Percentiles rank a stretch among this genome's conserved stretches.
phyloP scores from a whole-genome alignment of 1,284 basidiomycete genomes.

The Malassezia brasiliensis region DNA sequence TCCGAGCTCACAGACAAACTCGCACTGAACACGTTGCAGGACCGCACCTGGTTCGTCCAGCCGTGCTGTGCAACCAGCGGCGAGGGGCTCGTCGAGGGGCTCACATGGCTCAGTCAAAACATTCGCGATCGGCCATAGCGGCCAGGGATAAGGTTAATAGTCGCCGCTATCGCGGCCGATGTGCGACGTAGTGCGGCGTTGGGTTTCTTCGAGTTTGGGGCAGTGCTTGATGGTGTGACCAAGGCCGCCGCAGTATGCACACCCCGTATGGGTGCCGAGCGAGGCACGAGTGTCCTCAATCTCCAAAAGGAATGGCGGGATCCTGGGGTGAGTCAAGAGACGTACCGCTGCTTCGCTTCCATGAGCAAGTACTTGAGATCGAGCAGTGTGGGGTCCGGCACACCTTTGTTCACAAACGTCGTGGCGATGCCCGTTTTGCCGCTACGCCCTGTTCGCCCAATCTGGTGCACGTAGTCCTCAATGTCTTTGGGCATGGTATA shows the following conservation, averaged over 20 bases:
- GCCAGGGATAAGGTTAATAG: not conserved
- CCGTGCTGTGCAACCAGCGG: constrained; percentile 52
- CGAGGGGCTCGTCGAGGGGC: constrained; percentile 43
- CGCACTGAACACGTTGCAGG: constrained; percentile 86
- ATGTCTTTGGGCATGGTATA: constrained; percentile 99
- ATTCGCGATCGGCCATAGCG: not conserved
- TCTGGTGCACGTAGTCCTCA: constrained; percentile 67
- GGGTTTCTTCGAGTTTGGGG: constrained; percentile 88
- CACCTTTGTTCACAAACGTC: constrained; percentile 98
- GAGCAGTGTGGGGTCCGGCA: constrained; percentile 83
- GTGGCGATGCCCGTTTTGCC: constrained; percentile 99
- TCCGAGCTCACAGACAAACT: constrained; percentile 97
- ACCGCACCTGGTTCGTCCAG: constrained; percentile 97
- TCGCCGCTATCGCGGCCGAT: constrained; percentile 53
- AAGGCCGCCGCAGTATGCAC: constrained; percentile 93
- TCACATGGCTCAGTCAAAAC: constrained; percentile 41
- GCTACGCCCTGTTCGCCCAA: constrained; percentile 90
- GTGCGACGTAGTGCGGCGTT: constrained; percentile 75
- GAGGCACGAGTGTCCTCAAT: constrained; percentile 72
- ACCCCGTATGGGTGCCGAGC: constrained; percentile 69
- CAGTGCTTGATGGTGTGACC: constrained; percentile 89
- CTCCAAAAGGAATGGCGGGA: constrained; percentile 83
- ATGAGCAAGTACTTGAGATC: constrained; percentile 94
- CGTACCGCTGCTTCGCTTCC: constrained; percentile 85
- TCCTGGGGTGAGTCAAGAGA: constrained; percentile 37